Conservation (phyloP, 2,329 filamentous ascomycete species). For the Fusarium staphyleae region DNA sequence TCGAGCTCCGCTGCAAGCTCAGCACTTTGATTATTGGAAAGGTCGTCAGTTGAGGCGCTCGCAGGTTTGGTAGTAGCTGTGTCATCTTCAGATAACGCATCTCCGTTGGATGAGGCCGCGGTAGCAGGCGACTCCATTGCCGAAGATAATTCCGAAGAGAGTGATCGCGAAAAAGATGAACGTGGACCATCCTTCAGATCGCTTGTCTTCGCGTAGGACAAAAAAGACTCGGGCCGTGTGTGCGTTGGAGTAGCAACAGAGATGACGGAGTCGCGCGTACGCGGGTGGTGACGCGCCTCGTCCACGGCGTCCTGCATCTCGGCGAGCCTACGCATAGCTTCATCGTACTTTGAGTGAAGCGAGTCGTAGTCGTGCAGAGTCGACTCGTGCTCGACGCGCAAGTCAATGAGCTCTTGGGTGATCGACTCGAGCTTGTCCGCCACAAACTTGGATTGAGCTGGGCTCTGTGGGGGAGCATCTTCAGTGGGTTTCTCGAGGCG, state of each 20-base stretch:
- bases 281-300: conserved; percentile 72
- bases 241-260: conserved; percentile 59
- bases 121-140: conserved; percentile 77
- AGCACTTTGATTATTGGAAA: conserved; percentile 50
- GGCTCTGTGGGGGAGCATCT: conserved; percentile 61
- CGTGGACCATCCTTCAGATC: conserved; percentile 70
- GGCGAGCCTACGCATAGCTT: conserved; percentile 80
- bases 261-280: conserved; percentile 62
- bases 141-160: conserved; percentile 93
- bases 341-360: conserved; percentile 88
- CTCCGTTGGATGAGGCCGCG: conserved; percentile 67
- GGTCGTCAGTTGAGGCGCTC: conserved; percentile 47
- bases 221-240: conserved; percentile 79
- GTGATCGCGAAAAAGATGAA: conserved; percentile 81
- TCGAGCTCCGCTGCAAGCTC: conserved; percentile 71
- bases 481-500: conserved; percentile 27
- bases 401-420: conserved; percentile 88
- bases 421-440: conserved; percentile 92
- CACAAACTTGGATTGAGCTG: conserved; percentile 84
- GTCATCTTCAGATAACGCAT: conserved; percentile 50
- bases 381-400: conserved; percentile 88
- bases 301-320: conserved; percentile 87
- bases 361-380: conserved; percentile 82
- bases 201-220: conserved; percentile 77
- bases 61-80: conserved; percentile 56